Base-by-base conservation (phyloP, 805 yeast genomes). In the Hanseniaspora valbyensis region DNA sequence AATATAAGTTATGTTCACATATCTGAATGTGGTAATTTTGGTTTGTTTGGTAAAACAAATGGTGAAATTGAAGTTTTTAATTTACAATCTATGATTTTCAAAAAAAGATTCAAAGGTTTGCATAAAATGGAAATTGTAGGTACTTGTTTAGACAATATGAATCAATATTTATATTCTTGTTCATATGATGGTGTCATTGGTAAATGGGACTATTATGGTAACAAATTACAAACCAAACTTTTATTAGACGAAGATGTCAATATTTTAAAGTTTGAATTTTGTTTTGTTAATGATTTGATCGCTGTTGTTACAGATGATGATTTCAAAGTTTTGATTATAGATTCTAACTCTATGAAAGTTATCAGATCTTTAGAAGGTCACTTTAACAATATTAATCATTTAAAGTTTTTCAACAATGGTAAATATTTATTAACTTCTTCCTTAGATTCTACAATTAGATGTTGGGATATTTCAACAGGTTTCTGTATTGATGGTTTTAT, bases 381-480 rank as follows among this genome's bases (percentile, higher is more conserved):
- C 61, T 73, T 82, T 12, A 88, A 89, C 65, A 74, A 95, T 59
- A 80, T 92, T 56, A 88, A 96, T 0, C 74, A 85, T 0, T 65
- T 90, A 63, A 96, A 86, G 63, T 90, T 92, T 61, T 81, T 95
- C 3, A 94, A 95, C 4, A 90, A 89, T 63, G 97, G 96, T 32
- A 78, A 96, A 63, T 92, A 97, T 96, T 69, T 92, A 32, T 80
- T 92, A 8, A 78, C 92, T 22, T 80, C 85, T 1, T 75, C 88
- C 0, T 70, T 88, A 54, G 99, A 92, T 62, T 74, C 85, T 2
- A 88, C 97, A 0, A 71, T 92, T 44, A 77, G 98, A 60, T 87
- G 96, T 0, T 92, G 97, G 97, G 97, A 92, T 64, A 74, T 92
- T 53, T 97, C 97, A 38, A 83, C 96, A 1, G 97, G 98, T 44